A percentile compares a stretch with the other conserved stretches of the same genome.
These are phyloP conservation scores for Talaromyces sp. DNA, from an alignment of 2,329 filamentous ascomycete species.

Conservation along the genomic window DNA sequence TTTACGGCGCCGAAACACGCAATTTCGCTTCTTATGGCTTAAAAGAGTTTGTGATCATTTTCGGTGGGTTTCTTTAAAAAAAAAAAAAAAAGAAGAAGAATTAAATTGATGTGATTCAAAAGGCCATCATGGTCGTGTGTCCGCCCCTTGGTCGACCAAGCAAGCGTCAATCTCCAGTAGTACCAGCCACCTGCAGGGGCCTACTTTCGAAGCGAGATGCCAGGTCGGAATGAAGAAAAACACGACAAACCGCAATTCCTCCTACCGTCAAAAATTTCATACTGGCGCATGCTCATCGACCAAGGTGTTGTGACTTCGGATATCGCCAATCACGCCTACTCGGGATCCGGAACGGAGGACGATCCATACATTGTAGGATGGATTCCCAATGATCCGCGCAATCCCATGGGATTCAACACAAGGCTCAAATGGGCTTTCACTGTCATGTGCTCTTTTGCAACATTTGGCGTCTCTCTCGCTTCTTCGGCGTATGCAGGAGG, in stretches of 20 bases:
- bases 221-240: not conserved
- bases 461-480: constrained; percentile 36
- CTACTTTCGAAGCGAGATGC: not conserved
- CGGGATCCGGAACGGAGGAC: constrained; percentile 35
- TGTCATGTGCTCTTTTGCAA: constrained; percentile 30
- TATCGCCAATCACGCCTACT: constrained; percentile 23
- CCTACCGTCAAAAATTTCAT: constrained; percentile 21
- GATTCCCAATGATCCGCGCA: constrained; percentile 36
- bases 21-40: not conserved
- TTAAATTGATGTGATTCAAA: not conserved
- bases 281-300: constrained; percentile 25
- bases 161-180: not conserved
- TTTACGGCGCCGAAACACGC: not conserved
- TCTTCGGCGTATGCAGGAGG: constrained; percentile 39
- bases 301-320: constrained; percentile 29
- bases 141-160: not conserved
- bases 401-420: constrained; percentile 31
- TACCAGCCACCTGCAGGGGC: not conserved
- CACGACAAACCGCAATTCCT: not conserved
- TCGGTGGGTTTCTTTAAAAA: too few species aligned
- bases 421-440: constrained; percentile 37
- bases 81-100: not conserved
- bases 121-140: not conserved
- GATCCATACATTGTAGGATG: constrained; percentile 39
- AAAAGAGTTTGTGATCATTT: not conserved